Evolutionary conservation across 1,284 basidiomycete species (phyloP), one percentile per base, ranked within the genome.

Genomic region (Leccinum griseonigrum): DNA sequence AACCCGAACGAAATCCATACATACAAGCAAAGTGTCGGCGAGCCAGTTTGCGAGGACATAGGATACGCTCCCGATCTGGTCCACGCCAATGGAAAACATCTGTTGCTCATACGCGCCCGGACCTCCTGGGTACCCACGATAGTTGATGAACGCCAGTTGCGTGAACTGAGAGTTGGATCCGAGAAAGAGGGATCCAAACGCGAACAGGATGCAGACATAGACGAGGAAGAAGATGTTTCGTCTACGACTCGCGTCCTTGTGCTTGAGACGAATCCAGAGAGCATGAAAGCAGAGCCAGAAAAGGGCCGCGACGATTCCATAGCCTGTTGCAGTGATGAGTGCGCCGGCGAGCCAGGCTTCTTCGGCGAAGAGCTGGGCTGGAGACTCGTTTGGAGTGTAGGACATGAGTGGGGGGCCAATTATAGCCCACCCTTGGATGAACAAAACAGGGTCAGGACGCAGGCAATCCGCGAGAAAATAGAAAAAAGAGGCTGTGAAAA

Each of bases 101-200:
- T 62, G 65, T 16, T 66, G 6, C 26, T 67, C 74, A 11, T 62
- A 74, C 4, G 46, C 57, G 29, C 64, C 60, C 46, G 66, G 71
- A 46, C 70, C 74, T 10, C 77, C 75, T 1, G 76, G 67, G 50
- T 60, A 77, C 16, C 68, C 69, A 6, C 76, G 68, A 51, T 76
- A 36, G 34, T 76, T 68, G 48, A 77, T 74, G 55, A 73, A 77
- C 28, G 70, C 68, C 46, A 72, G 34, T 50, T 77, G 71, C 0
- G 70, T 72, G 60, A 77, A 71, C 34, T 67, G 29, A 1, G 69
- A 67, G 55, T 65, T 73, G 58, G 71, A 73, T 22, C 38, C 63
- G 2, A 78, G 53, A 52, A 70, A 68, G 48, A 78, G 57, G n/a
- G 74, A 67, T 6, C 71, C 73, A 14, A 73, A 59, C 2, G 60